Base-by-base conservation (phyloP, 2,329 filamentous ascomycete species). In the Hysterium pulicare region DNA sequence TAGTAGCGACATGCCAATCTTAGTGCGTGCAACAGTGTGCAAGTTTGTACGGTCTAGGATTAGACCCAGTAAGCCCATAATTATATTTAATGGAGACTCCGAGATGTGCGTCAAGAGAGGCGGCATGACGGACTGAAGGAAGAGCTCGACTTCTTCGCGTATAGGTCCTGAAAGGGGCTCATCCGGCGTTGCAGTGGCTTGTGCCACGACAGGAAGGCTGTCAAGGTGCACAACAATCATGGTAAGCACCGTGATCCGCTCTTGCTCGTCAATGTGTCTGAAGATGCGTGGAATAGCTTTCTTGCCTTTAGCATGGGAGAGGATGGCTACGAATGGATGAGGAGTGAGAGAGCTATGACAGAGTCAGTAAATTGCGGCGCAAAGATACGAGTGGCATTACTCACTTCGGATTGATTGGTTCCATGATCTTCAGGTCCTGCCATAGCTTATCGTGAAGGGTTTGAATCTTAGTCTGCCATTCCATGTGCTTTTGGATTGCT, bases 171-270 rank as follows among this genome's bases (percentile, higher is more conserved):
- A 75, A 47, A 90, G 83, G 2, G 77, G 75, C 58, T 94, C 86
- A 13, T 85, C 86, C 7, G 82, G 79, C 8, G 78, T 79, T 36
- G 90, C 82, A 51, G 89, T 83, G 1, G 87, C 90, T 42, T 86
- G 81, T 42, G 86, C 83, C 45, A 97, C 85, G 38, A 98, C 91
- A 57, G 96, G 90, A 31, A 98, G 77, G 53, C 87, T 83, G 64
- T 97, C 93, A 23, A 98, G 82, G 57, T 97, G 90, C 39, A 96
- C 84, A 45, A 95, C 82, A 53, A 98, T 91, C 79, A 98, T 91
- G 4, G 93, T 98, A 48, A 98, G 76, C 49, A 97, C 89, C 1
- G 90, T 97, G 17, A 93, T 90, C 38, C 91, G 87, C 69, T 97
- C 90, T 61, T 96, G 87, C 48, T 90, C 86, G 50, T 87, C 86